Evolutionary conservation across 2,329 filamentous ascomycete genomes (phyloP).

Genomic region (Ceratocystis cubensis): DNA sequence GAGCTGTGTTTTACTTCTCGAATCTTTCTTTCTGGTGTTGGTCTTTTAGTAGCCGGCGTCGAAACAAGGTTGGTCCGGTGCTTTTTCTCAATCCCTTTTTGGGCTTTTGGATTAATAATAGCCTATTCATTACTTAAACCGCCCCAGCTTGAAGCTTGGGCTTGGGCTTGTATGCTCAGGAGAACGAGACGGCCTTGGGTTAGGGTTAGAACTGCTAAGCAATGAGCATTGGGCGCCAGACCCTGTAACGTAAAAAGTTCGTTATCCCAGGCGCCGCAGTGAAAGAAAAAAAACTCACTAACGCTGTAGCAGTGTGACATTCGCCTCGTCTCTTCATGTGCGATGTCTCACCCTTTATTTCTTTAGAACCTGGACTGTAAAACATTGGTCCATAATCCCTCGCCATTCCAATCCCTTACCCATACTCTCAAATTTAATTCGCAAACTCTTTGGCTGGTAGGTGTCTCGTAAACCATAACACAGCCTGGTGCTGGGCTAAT

Average conservation of each 20-base stretch:
- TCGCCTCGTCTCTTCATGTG: neutral
- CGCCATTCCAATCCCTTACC: neutral
- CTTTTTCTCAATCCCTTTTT: neutral
- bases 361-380: neutral
- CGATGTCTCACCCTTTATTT: neutral
- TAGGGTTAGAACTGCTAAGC: no score
- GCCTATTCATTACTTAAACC: no score
- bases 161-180: no score
- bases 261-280: no score
- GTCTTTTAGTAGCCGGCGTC: neutral
- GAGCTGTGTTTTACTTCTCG: no score
- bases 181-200: no score
- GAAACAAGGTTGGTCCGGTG: neutral
- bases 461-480: conserved; percentile 28
- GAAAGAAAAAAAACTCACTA: no score
- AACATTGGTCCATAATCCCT: no score
- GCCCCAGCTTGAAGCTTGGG: no score
- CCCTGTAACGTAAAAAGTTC: no score
- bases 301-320: neutral
- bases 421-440: conserved; percentile 2
- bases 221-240: no score
- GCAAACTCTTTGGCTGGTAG: neutral
- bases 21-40: neutral
- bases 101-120: neutral
- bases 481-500: conserved; percentile 30